Conservation (phyloP, 768 basidiomycete genomes). For the Termitomyces sp. region DNA sequence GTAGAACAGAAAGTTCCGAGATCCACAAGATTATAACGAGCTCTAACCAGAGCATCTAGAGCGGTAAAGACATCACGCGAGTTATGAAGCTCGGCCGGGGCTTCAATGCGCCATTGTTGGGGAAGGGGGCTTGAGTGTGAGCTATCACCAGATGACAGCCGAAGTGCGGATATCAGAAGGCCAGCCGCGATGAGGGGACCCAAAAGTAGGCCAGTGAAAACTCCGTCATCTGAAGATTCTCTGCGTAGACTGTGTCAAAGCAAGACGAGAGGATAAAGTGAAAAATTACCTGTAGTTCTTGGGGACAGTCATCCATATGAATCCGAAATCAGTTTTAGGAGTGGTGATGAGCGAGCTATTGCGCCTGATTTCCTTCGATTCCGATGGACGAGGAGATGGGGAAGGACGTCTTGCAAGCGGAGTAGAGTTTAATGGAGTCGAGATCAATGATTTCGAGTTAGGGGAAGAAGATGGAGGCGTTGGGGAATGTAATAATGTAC, state of each 20-base stretch:
- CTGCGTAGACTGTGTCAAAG: constrained; percentile 29
- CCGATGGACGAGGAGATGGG: constrained; percentile 27
- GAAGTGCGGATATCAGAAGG: constrained; percentile 51
- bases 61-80: constrained; percentile 35
- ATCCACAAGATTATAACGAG: constrained; percentile 74
- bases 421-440: constrained; percentile 13
- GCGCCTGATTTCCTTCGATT: constrained; percentile 43
- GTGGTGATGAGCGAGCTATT: constrained; percentile 16
- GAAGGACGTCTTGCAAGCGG: constrained; percentile 24
- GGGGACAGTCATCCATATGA: constrained; percentile 87
- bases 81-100: constrained; percentile 50
- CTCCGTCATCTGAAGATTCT: constrained; percentile 80
- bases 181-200: constrained; percentile 76
- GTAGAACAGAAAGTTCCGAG: constrained; percentile 76
- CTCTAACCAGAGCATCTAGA: constrained; percentile 50
- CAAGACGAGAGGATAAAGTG: background rate
- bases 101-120: constrained; percentile 73
- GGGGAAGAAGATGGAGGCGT: constrained; percentile 10
- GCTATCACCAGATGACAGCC: constrained; percentile 21
- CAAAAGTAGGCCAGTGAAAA: constrained; percentile 76
- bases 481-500: constrained; percentile 26
- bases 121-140: constrained; percentile 34
- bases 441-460: constrained; percentile 3
- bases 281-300: constrained; percentile 70
- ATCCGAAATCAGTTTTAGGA: constrained; percentile 53